Conservation (phyloP, 2,329 filamentous ascomycete species). For the Ampelomyces quisqualis region DNA sequence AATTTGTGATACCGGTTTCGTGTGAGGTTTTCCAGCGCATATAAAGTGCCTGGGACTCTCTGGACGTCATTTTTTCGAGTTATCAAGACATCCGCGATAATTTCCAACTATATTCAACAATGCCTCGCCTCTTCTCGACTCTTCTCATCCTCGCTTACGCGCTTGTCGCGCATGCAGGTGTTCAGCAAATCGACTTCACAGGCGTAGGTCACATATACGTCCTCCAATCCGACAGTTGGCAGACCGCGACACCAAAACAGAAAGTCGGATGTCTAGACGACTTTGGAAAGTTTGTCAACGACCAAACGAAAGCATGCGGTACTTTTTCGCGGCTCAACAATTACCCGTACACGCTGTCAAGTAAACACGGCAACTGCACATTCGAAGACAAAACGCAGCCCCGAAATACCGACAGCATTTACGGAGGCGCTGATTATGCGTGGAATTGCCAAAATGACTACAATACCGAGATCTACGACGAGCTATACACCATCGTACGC, state of each 20-base stretch:
- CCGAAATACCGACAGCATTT: constrained; percentile 34
- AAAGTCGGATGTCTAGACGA: constrained; percentile 33
- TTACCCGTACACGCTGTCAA: constrained; percentile 36
- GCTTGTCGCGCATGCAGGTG: constrained; percentile 15
- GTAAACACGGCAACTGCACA: constrained; percentile 33
- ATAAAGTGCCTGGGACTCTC: constrained; percentile 5
- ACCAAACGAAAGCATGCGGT: constrained; percentile 22
- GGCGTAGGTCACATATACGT: constrained; percentile 36
- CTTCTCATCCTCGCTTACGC: constrained; percentile 10
- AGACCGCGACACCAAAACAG: constrained; percentile 21
- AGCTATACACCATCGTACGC: constrained; percentile 35
- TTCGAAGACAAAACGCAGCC: constrained; percentile 30
- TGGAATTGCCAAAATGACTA: constrained; percentile 28
- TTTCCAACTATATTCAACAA: too few species aligned
- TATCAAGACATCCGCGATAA: too few species aligned
- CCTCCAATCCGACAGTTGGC: constrained; percentile 32
- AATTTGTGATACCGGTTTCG: constrained; percentile 1
- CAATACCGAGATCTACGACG: constrained; percentile 25
- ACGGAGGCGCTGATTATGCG: constrained; percentile 28
- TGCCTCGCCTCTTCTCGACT: constrained; percentile 11
- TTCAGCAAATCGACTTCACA: constrained; percentile 30
- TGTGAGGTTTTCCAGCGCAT: background rate
- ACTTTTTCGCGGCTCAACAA: constrained; percentile 20
- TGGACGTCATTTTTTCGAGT: background rate
- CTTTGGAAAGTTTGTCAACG: constrained; percentile 25